Evolutionary conservation across 225 moss, liverwort and hornwort species (phyloP).

Genomic region (Sphagnum contortum): DNA sequence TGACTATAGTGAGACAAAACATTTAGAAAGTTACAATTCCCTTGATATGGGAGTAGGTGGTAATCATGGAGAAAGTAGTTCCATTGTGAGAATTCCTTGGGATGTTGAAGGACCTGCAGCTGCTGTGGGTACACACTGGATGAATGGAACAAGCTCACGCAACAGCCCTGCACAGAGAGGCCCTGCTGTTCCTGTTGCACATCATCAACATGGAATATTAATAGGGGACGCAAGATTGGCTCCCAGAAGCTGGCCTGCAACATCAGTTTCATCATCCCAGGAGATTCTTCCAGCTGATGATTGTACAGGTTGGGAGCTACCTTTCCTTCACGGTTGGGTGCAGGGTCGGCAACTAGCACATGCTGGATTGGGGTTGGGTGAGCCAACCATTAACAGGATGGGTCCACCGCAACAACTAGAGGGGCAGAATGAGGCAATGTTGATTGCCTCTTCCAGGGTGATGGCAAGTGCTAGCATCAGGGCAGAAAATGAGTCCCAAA

Average conservation of each 20-base stretch:
- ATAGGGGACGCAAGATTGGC: slow-evolving; percentile 35
- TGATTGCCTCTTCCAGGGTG: slow-evolving; percentile 36
- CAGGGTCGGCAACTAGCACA: slow-evolving; percentile 53
- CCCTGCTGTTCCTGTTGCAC: slow-evolving; percentile 45
- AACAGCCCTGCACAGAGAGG: slow-evolving; percentile 27
- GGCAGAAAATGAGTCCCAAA: slow-evolving; percentile 18
- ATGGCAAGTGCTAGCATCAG: slow-evolving; percentile 39
- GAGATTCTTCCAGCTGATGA: slow-evolving; percentile 62
- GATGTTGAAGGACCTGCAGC: slow-evolving; percentile 63
- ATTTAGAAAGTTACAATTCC: not conserved
- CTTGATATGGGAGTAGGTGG: not conserved
- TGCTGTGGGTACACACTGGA: slow-evolving; percentile 10
- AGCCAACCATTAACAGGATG: too few species aligned
- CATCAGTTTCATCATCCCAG: slow-evolving; percentile 20
- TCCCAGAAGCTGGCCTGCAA: slow-evolving; percentile 55
- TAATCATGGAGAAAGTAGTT: slow-evolving; percentile 56
- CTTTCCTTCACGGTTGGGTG: slow-evolving; percentile 71
- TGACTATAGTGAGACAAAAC: slow-evolving; percentile 29
- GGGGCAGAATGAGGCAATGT: slow-evolving; percentile 43
- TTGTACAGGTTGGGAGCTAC: slow-evolving; percentile 71
- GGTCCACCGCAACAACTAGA: too few species aligned
- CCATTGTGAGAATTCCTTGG: slow-evolving; percentile 84
- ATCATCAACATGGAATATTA: slow-evolving; percentile 35
- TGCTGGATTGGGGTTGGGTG: slow-evolving; percentile 10
- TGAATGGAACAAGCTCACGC: slow-evolving; percentile 1